phyloP scores from a whole-genome alignment of 2,329 filamentous ascomycete species.

The Pseudogymnoascus sp. region DNA sequence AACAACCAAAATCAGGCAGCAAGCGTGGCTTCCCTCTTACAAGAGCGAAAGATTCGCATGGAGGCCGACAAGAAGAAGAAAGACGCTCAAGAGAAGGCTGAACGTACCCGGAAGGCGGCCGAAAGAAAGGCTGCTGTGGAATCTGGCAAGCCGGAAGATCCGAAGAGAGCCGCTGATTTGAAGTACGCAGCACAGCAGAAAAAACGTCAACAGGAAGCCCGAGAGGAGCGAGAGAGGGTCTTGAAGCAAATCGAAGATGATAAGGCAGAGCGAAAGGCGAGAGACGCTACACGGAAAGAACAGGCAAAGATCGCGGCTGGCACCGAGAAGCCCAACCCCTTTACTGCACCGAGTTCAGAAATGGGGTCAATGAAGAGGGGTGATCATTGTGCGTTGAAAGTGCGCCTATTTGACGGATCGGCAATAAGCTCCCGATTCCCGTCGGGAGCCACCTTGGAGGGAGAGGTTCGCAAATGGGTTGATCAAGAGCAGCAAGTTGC shows the following conservation, averaged over 20 bases:
- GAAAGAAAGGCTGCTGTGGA: conserved; percentile 38
- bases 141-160: conserved; percentile 30
- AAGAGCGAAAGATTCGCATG: conserved; percentile 44
- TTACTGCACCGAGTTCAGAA: not conserved
- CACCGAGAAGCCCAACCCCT: not conserved
- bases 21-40: conserved; percentile 34
- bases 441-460: conserved; percentile 52
- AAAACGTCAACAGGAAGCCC: conserved; percentile 55
- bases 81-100: conserved; percentile 30
- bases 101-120: conserved; percentile 37
- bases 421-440: conserved; percentile 69
- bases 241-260: conserved; percentile 71
- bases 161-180: conserved; percentile 34
- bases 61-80: conserved; percentile 42
- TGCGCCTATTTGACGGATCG: conserved; percentile 77
- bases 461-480: conserved; percentile 70
- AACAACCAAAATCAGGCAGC: conserved; percentile 9
- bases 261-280: conserved; percentile 57
- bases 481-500: conserved; percentile 38
- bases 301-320: conserved; percentile 24
- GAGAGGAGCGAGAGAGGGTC: conserved; percentile 63
- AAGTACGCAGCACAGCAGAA: conserved; percentile 49
- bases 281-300: conserved; percentile 44
- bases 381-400: conserved; percentile 57
- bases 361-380: conserved; percentile 16